Evolutionary conservation across 1,139 yeast species (phyloP).

Genomic region (Saccharomyces uvarum): DNA sequence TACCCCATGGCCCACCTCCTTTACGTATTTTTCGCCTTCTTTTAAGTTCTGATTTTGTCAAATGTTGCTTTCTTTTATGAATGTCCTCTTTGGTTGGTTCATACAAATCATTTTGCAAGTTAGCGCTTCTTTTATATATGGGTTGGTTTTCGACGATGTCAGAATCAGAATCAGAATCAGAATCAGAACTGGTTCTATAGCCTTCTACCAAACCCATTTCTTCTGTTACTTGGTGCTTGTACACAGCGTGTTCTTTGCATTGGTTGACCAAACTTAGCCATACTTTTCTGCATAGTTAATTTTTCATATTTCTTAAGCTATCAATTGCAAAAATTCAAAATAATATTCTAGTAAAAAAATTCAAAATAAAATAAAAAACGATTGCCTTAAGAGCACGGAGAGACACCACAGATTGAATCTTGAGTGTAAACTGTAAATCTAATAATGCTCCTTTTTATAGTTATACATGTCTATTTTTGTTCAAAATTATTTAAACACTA

Average conservation of each 20-base stretch:
- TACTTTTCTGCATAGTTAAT: not conserved
- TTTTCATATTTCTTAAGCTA: not conserved
- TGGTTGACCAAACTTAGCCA: not conserved
- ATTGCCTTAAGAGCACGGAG: not conserved
- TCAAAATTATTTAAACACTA: not conserved
- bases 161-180: conserved; percentile 5
- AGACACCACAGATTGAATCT: not conserved
- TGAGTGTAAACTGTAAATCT: not conserved
- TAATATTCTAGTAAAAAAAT: not conserved
- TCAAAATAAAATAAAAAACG: not conserved
- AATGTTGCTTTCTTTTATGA: conserved; percentile 5
- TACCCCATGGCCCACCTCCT: conserved; percentile 40
- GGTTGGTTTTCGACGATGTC: not conserved
- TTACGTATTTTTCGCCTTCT: conserved; percentile 19
- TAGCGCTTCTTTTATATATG: not conserved
- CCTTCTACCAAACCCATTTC: conserved; percentile 15
- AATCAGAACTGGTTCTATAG: conserved; percentile 16
- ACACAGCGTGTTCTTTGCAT: not conserved
- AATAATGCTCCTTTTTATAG: not conserved
- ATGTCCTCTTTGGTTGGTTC: not conserved
- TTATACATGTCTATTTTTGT: not conserved
- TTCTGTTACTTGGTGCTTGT: not conserved
- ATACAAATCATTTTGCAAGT: not conserved
- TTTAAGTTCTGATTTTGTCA: conserved; percentile 16
- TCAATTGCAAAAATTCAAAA: not conserved